Evolutionary conservation across 1,139 yeast genomes (phyloP), one percentile per base, ranked within the genome.

Genomic region (Taiozyma onychis): DNA sequence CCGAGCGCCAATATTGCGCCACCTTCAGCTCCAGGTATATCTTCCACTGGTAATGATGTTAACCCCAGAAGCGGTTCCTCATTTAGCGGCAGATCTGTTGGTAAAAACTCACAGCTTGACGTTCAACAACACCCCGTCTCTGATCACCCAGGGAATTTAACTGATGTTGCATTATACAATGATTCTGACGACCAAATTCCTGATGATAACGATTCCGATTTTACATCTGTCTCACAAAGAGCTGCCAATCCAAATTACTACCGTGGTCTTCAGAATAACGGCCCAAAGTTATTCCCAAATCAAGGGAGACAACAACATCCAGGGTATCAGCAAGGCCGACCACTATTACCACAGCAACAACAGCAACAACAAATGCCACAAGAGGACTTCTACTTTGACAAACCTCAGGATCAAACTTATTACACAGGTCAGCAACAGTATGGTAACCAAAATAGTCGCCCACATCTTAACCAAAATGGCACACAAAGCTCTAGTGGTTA

Each of bases 141-240:
- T 27, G 44, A 45, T 9, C 41, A 18, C 14, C 26, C 42, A 3
- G 22, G 39, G 10, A 24, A 30, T 26, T 37, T 22, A 9, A 37
- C 24, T 16, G 9, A 16, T 7, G 45, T 51, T 11, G 46, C 47
- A 4, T 34, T 47, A 22, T 45, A 48, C 13, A 55, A 57, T 39
- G 62, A 54, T 21, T 26, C 28, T 39, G 62, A 57, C 13, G 47
- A 49, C 37, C 49, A 49, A 13, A 18, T 41, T 3, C 13, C 39
- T 10, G 44, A 46, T 34, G 63, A 59, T 48, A 46, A 54, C 26
- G 63, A 51, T 44, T 86, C 95, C 1, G 85, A 85, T 63, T 85
- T 86, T 63, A 88, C 95, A 0, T 83, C 91, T 49, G 88, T 87
- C 3, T 85, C 93, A 11, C 95, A 87, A 67, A 73, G 95, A 62